These are phyloP conservation scores for Verbascum thapsus DNA, from an alignment of 257 asterid genomes.

Conservation along the genomic window DNA sequence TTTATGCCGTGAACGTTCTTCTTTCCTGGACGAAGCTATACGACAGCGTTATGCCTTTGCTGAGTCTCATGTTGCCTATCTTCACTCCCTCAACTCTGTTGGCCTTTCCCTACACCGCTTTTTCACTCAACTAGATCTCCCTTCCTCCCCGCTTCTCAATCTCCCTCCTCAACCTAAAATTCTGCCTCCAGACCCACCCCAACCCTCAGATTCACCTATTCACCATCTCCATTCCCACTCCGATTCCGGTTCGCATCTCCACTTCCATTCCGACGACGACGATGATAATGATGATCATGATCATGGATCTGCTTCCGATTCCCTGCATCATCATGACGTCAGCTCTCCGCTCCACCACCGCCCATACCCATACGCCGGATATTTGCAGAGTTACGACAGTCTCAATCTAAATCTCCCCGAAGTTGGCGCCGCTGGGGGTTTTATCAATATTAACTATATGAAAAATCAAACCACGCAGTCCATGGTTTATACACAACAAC, in stretches of 20 bases:
- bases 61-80: constrained; percentile 74
- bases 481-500: constrained; percentile 67
- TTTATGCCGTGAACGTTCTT: constrained; percentile 84
- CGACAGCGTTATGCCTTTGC: constrained; percentile 83
- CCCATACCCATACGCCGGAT: constrained; percentile 41
- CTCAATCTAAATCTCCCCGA: constrained; percentile 37
- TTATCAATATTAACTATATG: constrained; percentile 71
- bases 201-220: too few relatives aligned
- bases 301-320: constrained; percentile 48
- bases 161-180: constrained; percentile 59
- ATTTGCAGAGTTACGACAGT: constrained; percentile 42
- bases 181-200: constrained; percentile 39
- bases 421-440: constrained; percentile 48
- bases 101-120: constrained; percentile 71
- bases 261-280: constrained; percentile 63
- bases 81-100: constrained; percentile 65
- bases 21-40: constrained; percentile 78
- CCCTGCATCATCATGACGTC: constrained; percentile 50
- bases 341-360: constrained; percentile 43
- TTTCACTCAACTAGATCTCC: constrained; percentile 54
- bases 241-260: constrained; percentile 80
- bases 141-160: constrained; percentile 65
- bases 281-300: constrained; percentile 46
- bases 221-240: constrained; percentile 59
- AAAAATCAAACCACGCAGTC: constrained; percentile 73